Base-by-base conservation (phyloP, 495 filamentous ascomycete genomes). In the Tuber borchii region DNA sequence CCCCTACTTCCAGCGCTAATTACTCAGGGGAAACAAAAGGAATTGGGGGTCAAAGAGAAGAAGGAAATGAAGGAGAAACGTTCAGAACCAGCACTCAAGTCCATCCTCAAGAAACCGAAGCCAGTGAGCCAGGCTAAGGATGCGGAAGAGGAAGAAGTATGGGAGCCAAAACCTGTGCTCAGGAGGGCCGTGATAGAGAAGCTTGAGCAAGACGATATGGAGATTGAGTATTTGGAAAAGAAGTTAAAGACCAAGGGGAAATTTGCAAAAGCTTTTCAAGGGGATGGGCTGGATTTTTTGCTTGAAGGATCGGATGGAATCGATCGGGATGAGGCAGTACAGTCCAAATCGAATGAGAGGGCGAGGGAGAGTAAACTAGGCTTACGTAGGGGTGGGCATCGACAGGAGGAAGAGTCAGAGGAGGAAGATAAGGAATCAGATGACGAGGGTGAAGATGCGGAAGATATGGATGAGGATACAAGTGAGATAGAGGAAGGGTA, bases 171-270 rank as follows among this genome's bases (percentile, higher is more conserved):
- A 3, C 81, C 81, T 3, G 84, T 85, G 71, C 71, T 91, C 17
- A 88, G 93, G 10, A 89, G 87, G 73, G 85, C 85, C 0, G 86
- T 91, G 1, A 90, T 88, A 82, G 87, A 90, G 9, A 90, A 88
- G 76, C 84, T 98, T 34, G 86, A 85, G 0, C 85, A 90, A 72
- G 95, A 98, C 74, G 93, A 97, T 79, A 90, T 89, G 4, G 93
- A 97, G 77, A 97, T 99, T 81, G 90, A 91, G 22, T 92, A 90
- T 14, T 84, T 97, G 74, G 96, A 99, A 85, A 93, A 90, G 85
- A 96, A 92, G 81, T 86, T 99, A 51, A 94, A 94, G 1, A 85
- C 97, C 19, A 97, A 92, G 83, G 89, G 89, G 31, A 92, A 91
- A 72, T 84, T 91, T 20, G 90, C 93, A 0, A 91, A 93, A 80